These are phyloP conservation scores for Neolentinus lepideus DNA, from an alignment of 1,284 basidiomycete genomes.

Conservation along the genomic window DNA sequence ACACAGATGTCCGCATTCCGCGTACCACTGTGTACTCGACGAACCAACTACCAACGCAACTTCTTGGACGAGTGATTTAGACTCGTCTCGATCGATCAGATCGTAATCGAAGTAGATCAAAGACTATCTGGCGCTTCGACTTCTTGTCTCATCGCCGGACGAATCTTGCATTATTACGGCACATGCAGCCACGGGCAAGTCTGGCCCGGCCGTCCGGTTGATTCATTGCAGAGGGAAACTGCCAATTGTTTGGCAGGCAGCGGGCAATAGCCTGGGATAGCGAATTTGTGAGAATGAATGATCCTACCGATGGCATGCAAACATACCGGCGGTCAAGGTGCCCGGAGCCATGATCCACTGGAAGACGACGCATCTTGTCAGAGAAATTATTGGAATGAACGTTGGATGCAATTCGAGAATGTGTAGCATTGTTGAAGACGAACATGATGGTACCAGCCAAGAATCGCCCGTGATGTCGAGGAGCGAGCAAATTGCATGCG, in stretches of 20 bases:
- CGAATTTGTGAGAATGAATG: neutral
- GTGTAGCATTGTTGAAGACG: no score
- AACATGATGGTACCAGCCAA: no score
- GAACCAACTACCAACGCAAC: no score
- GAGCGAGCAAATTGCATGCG: no score
- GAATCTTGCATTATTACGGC: neutral
- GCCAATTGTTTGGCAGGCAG: neutral
- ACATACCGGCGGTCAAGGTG: no score
- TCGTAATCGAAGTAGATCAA: neutral
- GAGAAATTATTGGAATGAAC: no score
- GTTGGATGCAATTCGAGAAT: no score
- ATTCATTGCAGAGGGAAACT: neutral
- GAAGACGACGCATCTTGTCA: no score
- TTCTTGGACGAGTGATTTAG: neutral
- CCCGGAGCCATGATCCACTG: no score
- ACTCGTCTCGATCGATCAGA: neutral
- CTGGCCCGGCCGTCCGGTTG: neutral
- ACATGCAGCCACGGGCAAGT: neutral
- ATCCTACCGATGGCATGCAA: no score
- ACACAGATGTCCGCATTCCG: neutral
- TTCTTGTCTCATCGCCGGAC: neutral
- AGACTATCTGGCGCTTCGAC: neutral
- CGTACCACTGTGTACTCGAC: no score
- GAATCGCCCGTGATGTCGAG: no score
- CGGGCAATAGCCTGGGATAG: neutral